Evolutionary conservation across 768 basidiomycete species (phyloP).

Genomic region (Inosperma sp.): DNA sequence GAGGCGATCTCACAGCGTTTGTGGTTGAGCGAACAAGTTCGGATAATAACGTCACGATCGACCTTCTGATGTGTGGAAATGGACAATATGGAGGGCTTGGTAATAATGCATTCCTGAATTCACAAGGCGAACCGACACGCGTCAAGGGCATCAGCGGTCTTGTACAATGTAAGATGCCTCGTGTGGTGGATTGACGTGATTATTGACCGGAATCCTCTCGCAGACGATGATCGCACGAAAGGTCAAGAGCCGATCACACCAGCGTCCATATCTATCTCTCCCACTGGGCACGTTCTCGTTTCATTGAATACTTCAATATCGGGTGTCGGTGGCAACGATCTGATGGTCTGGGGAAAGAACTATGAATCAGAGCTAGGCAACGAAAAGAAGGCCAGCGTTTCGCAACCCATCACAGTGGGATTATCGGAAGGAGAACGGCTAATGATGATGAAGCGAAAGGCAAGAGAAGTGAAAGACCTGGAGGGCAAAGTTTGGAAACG

Average conservation of each 20-base stretch:
- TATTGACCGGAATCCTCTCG: background rate
- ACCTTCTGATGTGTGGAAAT: slow-evolving; percentile 73
- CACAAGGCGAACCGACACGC: slow-evolving; percentile 63
- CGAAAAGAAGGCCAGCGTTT: slow-evolving; percentile 58
- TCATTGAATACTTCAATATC: slow-evolving; percentile 55
- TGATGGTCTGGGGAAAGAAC: slow-evolving; percentile 71
- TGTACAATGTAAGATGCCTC: slow-evolving; percentile 66
- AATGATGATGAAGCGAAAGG: slow-evolving; percentile 50
- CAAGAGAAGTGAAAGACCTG: slow-evolving; percentile 53
- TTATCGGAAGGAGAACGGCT: slow-evolving; percentile 51
- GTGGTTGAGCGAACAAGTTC: slow-evolving; percentile 50
- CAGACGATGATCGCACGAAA: slow-evolving; percentile 62
- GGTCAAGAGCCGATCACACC: slow-evolving; percentile 63
- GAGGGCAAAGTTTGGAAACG: slow-evolving; percentile 57
- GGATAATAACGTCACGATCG: slow-evolving; percentile 27
- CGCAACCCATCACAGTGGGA: slow-evolving; percentile 50
- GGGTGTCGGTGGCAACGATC: slow-evolving; percentile 56
- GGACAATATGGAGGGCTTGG: slow-evolving; percentile 81
- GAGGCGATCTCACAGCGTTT: slow-evolving; percentile 76
- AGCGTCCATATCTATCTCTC: slow-evolving; percentile 59
- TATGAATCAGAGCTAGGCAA: slow-evolving; percentile 72
- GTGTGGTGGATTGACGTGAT: background rate
- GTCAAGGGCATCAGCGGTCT: slow-evolving; percentile 80
- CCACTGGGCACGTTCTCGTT: slow-evolving; percentile 71
- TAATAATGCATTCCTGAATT: slow-evolving; percentile 61